These are phyloP conservation scores for Scytalidium sp. DNA, from an alignment of 2,329 filamentous ascomycete genomes.

Conservation along the genomic window DNA sequence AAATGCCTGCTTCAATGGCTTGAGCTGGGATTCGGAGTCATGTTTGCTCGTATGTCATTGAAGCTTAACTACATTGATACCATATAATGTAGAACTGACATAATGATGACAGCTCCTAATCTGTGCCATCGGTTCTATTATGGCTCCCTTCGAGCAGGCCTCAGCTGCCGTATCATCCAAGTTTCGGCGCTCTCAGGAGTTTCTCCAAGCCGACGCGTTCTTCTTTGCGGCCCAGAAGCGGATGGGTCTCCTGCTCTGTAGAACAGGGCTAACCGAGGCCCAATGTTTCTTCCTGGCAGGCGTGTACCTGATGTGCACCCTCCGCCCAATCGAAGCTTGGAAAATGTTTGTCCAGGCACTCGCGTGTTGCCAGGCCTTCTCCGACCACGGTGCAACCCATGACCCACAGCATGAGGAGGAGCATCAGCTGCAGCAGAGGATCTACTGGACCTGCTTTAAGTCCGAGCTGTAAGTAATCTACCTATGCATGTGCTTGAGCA, in stretches of 20 bases:
- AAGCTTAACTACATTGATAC: no score
- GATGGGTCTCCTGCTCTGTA: conserved; percentile 40
- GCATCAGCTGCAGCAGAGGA: conserved; percentile 37
- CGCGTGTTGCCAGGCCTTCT: conserved; percentile 41
- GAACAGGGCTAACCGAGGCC: conserved; percentile 39
- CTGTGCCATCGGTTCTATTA: background rate
- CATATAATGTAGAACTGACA: no score
- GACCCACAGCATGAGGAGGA: conserved; percentile 22
- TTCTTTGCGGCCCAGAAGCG: conserved; percentile 48
- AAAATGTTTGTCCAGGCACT: conserved; percentile 49
- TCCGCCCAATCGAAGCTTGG: conserved; percentile 48
- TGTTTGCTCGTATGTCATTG: conserved; percentile 11
- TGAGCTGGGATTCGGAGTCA: conserved; percentile 17
- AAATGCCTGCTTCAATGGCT: conserved; percentile 12
- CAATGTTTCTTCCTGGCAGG: conserved; percentile 50
- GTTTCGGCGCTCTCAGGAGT: conserved; percentile 2
- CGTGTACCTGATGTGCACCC: conserved; percentile 45
- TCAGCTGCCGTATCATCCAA: background rate
- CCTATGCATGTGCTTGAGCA: no score
- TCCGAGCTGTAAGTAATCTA: conserved; percentile 47
- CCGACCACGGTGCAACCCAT: background rate
- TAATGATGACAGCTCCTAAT: background rate
- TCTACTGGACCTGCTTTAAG: conserved; percentile 56
- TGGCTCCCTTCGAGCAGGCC: conserved; percentile 1
- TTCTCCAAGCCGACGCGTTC: conserved; percentile 21